Base-by-base conservation (phyloP, 805 yeast genomes). In the Tetrapisispora phaffii region DNA sequence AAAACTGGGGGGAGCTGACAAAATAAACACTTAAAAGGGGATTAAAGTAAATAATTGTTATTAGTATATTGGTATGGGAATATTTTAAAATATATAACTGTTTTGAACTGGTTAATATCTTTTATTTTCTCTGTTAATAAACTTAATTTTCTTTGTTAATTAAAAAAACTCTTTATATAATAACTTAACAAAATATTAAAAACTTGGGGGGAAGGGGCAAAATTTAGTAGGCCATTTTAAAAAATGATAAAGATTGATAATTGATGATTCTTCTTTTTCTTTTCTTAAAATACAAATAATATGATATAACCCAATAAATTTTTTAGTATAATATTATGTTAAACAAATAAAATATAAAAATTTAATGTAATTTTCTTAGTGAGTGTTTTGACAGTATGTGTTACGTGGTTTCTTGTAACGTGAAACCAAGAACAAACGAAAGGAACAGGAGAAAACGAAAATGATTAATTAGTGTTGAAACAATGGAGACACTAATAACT, bases 161-260 rank as follows among this genome's bases (percentile, higher is more conserved):
- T 12, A 28, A 28, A 28, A 28, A 28, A 12, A 12, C 31, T 28
- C 12, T 28, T 28, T 28, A 12, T 28, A 28, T 28, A 28, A n/a
- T 28, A 28, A 28, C 31, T 28, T 28, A 28, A 28, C 31, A 28
- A 19, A 19, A 34, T 34, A 17, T 34, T 34, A 34, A 17, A 34
- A 17, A 7, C 9, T 13, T 35, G n/a, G 29, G 33, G 44, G 44
- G 39, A n/a, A n/a, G 22, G 39, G 42, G 29, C 35, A 34, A 34
- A 48, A 48, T 54, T 54, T 54, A 55, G 57, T 47, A 54, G 53
- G 57, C 52, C 59, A 55, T 55, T 51, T 54, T 41, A 45, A 37
- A 37, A 32, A 32, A 38, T 23, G 21, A 38, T 23, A 38, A 38
- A 38, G 19, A 23, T 17, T 24, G 28, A 38, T 38, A 28, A 37